A percentile compares a stretch with the other conserved stretches of the same genome.
These are phyloP conservation scores for Murraya paniculata DNA, from an alignment of 345 rosid species.

Conservation along the genomic window DNA sequence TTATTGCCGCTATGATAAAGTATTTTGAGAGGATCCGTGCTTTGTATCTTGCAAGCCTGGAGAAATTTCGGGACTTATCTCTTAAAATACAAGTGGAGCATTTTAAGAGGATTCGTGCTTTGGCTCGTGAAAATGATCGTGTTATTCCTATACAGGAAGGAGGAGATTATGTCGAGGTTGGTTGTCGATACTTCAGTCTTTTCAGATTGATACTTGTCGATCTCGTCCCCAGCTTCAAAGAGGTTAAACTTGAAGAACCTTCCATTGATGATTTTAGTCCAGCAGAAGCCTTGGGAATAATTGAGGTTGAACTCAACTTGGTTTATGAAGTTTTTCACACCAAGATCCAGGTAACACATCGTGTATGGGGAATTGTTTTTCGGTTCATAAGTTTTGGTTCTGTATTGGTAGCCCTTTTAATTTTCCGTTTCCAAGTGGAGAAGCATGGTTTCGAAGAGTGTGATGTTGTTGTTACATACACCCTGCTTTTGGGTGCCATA, in stretches of 20 bases:
- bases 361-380: constrained; percentile 22
- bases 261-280: background rate
- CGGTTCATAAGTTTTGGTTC: constrained; percentile 26
- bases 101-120: too few species aligned
- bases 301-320: constrained; percentile 62
- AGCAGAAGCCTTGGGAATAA: constrained; percentile 43
- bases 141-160: too few species aligned
- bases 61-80: constrained; percentile 38
- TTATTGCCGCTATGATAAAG: constrained; percentile 51
- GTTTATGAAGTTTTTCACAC: constrained; percentile 60
- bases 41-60: constrained; percentile 54
- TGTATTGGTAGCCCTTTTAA: constrained; percentile 26
- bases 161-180: constrained; percentile 21
- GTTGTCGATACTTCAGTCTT: constrained; percentile 31
- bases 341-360: constrained; percentile 45
- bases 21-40: constrained; percentile 61
- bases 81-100: too few species aligned
- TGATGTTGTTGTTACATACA: constrained; percentile 66
- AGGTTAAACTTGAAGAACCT: too few species aligned
- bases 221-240: constrained; percentile 40
- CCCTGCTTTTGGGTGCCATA: constrained; percentile 35
- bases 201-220: constrained; percentile 63
- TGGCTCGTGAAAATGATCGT: too few species aligned
- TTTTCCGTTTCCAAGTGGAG: constrained; percentile 31
- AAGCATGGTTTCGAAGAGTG: constrained; percentile 27